These are phyloP conservation scores for Piromyces sp. DNA, from an alignment of 192 early-diverging fungal genomes.

Conservation along the genomic window DNA sequence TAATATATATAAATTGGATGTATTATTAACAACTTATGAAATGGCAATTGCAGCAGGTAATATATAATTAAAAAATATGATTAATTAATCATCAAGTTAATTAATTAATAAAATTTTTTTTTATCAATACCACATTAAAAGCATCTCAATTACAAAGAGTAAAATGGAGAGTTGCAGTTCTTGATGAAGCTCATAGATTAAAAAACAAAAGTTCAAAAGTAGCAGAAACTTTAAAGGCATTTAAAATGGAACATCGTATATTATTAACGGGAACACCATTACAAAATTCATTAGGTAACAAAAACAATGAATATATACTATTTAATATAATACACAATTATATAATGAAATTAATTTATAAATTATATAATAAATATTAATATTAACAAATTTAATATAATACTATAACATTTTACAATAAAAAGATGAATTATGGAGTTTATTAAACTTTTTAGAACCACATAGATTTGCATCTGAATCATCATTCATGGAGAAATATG, in stretches of 20 bases:
- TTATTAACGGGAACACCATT: slow-evolving; percentile 71
- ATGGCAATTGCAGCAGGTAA: slow-evolving; percentile 28
- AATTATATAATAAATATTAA: too few relatives aligned
- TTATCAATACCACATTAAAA: slow-evolving; percentile 1
- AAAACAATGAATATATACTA: background rate
- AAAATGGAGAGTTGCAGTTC: slow-evolving; percentile 48
- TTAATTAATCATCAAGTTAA: too few relatives aligned
- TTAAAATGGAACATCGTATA: slow-evolving; percentile 56
- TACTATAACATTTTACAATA: too few relatives aligned
- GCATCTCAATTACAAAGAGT: slow-evolving; percentile 52
- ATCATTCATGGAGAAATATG: slow-evolving; percentile 50
- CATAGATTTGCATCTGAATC: slow-evolving; percentile 32
- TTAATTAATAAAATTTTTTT: too few relatives aligned
- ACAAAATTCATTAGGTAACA: slow-evolving; percentile 23
- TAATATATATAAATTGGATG: slow-evolving; percentile 20
- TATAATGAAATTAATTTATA: background rate
- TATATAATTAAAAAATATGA: too few relatives aligned
- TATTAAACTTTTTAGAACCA: slow-evolving; percentile 68
- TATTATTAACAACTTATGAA: slow-evolving; percentile 40
- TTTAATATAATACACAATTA: too few relatives aligned
- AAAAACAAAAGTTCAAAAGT: slow-evolving; percentile 73
- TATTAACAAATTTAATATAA: too few relatives aligned
- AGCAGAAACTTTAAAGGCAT: slow-evolving; percentile 51
- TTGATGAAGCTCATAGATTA: slow-evolving; percentile 74
- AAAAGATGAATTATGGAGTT: slow-evolving; percentile 60